Conservation (phyloP, 2,329 filamentous ascomycete species). For the Fusarium subglutinans region DNA sequence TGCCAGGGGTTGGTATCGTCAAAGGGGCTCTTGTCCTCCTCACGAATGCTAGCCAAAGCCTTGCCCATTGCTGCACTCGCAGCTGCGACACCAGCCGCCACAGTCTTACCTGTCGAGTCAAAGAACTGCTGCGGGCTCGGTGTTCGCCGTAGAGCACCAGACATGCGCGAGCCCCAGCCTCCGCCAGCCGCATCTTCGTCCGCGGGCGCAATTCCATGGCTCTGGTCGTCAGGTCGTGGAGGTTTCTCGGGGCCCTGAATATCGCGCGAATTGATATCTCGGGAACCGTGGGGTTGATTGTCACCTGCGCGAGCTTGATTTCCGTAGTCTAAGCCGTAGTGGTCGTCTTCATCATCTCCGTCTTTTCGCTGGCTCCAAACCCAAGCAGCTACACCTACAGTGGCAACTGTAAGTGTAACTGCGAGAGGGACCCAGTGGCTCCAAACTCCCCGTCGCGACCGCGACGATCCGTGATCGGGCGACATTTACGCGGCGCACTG, state of each 20-base stretch:
- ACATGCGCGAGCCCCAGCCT: conserved; percentile 78
- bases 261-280: conserved; percentile 44
- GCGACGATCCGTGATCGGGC: conserved; percentile 67
- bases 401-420: conserved; percentile 87
- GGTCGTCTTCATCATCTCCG: conserved; percentile 71
- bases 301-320: conserved; percentile 63
- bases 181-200: conserved; percentile 50
- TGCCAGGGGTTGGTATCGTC: conserved; percentile 92
- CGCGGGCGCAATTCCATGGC: conserved; percentile 50
- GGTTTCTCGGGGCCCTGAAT: conserved; percentile 48
- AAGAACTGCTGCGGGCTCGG: conserved; percentile 90
- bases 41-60: conserved; percentile 82
- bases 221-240: conserved; percentile 53
- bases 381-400: conserved; percentile 88
- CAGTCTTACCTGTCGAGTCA: conserved; percentile 81
- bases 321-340: conserved; percentile 59
- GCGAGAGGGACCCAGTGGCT: conserved; percentile 91
- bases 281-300: conserved; percentile 59
- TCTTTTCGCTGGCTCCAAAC: conserved; percentile 89
- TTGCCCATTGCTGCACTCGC: conserved; percentile 85
- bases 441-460: conserved; percentile 71
- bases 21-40: conserved; percentile 81
- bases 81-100: conserved; percentile 83
- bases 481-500: conserved; percentile 60
- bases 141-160: conserved; percentile 81